These are phyloP conservation scores for Rutstroemia sp. DNA, from an alignment of 2,329 filamentous ascomycete species.

Conservation along the genomic window DNA sequence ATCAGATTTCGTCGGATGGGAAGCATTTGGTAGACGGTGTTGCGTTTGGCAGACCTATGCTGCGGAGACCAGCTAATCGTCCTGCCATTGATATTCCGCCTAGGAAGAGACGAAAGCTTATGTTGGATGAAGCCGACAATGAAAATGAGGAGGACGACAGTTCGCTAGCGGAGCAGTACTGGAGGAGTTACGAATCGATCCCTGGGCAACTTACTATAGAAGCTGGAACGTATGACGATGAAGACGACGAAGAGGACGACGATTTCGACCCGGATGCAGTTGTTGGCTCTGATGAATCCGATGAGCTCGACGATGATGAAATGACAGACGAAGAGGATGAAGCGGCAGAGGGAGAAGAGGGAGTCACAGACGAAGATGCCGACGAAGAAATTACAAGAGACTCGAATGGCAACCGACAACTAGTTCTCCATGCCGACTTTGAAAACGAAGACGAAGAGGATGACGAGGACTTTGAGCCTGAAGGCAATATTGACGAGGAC, in stretches of 20 bases:
- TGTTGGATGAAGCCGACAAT: conserved; percentile 34
- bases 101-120: conserved; percentile 57
- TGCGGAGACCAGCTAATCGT: conserved; percentile 51
- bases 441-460: conserved; percentile 25
- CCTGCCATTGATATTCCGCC: conserved; percentile 67
- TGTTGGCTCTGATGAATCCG: conserved; percentile 20
- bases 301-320: conserved; percentile 28
- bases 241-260: conserved; percentile 13
- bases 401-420: conserved; percentile 9
- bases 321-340: conserved; percentile 22
- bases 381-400: no score
- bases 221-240: conserved; percentile 16
- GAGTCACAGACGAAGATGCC: conserved; percentile 22
- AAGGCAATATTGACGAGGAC: conserved; percentile 20
- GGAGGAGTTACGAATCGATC: conserved; percentile 11
- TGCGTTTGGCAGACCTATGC: conserved; percentile 68
- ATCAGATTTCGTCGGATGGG: conserved; percentile 74
- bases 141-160: conserved; percentile 33
- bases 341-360: conserved; percentile 19
- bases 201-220: conserved; percentile 20
- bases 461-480: conserved; percentile 23
- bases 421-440: conserved; percentile 28
- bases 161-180: conserved; percentile 16
- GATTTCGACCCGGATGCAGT: conserved; percentile 22
- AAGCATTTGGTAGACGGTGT: conserved; percentile 79